Evolutionary conservation across 345 rosid genomes (phyloP).

Genomic region (Raphanus sativus): DNA sequence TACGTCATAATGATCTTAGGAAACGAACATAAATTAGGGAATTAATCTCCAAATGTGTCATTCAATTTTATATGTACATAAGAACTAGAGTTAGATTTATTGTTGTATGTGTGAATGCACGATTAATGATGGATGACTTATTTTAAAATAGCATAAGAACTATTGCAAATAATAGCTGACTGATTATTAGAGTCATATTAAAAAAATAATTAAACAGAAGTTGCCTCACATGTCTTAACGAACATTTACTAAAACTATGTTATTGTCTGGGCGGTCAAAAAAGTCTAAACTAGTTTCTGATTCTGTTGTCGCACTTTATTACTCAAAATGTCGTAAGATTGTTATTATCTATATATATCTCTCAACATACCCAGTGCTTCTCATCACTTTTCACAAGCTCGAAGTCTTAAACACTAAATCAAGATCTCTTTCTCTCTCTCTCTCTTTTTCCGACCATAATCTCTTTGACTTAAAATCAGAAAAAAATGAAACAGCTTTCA

Average conservation of each 20-base stretch:
- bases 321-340: conserved; percentile 13
- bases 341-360: conserved; percentile 33
- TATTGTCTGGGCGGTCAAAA: conserved; percentile 31
- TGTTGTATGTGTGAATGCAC: conserved; percentile 26
- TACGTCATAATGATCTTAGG: neutral
- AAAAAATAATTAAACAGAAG: conserved; percentile 22
- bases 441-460: conserved; percentile 13
- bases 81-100: conserved; percentile 32
- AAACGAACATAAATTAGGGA: conserved; percentile 1
- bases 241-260: conserved; percentile 20
- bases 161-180: conserved; percentile 14
- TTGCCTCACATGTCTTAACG: conserved; percentile 33
- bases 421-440: conserved; percentile 17
- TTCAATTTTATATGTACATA: neutral
- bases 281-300: conserved; percentile 10
- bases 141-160: conserved; percentile 5
- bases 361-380: conserved; percentile 27
- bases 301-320: conserved; percentile 19
- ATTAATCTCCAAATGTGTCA: neutral
- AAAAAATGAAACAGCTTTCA: conserved; percentile 61
- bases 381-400: conserved; percentile 29
- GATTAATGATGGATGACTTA: conserved; percentile 24
- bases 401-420: conserved; percentile 19
- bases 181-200: conserved; percentile 25
- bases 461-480: neutral